These are phyloP conservation scores for Arabidopsis arenosa DNA, from an alignment of 345 rosid species.

Conservation along the genomic window DNA sequence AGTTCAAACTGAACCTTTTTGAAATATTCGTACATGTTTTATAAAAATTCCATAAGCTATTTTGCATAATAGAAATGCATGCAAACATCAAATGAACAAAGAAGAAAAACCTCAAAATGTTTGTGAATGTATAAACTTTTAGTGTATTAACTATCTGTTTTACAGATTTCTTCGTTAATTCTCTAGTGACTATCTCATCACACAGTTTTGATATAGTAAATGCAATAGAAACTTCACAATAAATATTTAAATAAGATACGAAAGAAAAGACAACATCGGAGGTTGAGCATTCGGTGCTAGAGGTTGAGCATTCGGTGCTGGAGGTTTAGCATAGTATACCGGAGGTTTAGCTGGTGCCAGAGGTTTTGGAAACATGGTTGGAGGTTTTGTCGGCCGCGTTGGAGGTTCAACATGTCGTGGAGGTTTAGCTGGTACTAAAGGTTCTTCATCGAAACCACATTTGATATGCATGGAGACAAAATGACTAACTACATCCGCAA, in stretches of 20 bases:
- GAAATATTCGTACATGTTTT: not conserved
- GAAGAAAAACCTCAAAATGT: no score
- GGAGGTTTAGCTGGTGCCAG: not conserved
- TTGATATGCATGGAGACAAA: conserved; percentile 6
- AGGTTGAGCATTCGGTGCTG: not conserved
- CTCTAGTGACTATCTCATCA: not conserved
- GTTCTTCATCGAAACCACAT: not conserved
- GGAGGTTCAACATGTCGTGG: not conserved
- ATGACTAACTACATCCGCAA: conserved; percentile 8
- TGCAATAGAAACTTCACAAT: not conserved
- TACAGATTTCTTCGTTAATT: not conserved
- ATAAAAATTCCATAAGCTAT: not conserved
- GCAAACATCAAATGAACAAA: no score
- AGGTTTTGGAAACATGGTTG: not conserved
- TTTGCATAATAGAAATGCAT: not conserved
- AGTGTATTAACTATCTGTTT: not conserved
- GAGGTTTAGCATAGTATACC: not conserved
- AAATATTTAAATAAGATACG: not conserved
- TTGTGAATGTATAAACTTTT: not conserved
- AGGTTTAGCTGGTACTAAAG: not conserved
- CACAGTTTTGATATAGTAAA: not conserved
- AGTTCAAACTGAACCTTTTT: not conserved
- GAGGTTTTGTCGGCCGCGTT: not conserved
- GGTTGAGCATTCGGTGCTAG: not conserved
- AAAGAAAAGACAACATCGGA: not conserved